Conservation (phyloP, 345 rosid genomes). For the Syzygium grande region DNA sequence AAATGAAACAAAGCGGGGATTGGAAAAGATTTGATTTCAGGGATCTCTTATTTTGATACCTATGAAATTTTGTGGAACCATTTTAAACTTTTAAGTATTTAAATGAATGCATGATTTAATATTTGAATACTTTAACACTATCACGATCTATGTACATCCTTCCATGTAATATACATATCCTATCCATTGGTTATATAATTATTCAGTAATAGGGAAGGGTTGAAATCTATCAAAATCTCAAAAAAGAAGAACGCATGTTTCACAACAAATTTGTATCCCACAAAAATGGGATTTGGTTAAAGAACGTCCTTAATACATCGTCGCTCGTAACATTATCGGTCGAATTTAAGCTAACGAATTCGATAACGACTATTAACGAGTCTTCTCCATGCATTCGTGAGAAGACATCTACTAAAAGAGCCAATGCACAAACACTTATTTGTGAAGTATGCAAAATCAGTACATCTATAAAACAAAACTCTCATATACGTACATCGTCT, state of each 20-base stretch:
- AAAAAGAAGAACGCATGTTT: neutral
- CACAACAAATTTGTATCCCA: neutral
- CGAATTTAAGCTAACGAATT: neutral
- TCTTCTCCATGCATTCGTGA: neutral
- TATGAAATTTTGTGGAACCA: neutral
- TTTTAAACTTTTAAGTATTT: neutral
- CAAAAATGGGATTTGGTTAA: neutral
- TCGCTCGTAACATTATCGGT: neutral
- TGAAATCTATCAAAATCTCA: neutral
- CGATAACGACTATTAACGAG: neutral
- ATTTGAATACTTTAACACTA: neutral
- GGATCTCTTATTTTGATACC: neutral
- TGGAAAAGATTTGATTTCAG: neutral
- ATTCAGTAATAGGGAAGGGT: accelerated
- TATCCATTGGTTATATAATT: neutral
- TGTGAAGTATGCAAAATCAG: neutral
- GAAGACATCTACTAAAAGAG: neutral
- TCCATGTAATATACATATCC: neutral
- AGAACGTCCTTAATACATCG: neutral
- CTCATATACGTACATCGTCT: neutral
- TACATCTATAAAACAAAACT: neutral
- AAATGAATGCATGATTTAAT: neutral
- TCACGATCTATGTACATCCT: neutral
- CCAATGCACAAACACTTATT: neutral
- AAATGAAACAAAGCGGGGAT: neutral